A percentile compares a stretch with the other conserved stretches of the same genome.
Evolutionary conservation across 2,329 filamentous ascomycete species (phyloP).

Genomic region (Phaeosphaeriaceae sp.): DNA sequence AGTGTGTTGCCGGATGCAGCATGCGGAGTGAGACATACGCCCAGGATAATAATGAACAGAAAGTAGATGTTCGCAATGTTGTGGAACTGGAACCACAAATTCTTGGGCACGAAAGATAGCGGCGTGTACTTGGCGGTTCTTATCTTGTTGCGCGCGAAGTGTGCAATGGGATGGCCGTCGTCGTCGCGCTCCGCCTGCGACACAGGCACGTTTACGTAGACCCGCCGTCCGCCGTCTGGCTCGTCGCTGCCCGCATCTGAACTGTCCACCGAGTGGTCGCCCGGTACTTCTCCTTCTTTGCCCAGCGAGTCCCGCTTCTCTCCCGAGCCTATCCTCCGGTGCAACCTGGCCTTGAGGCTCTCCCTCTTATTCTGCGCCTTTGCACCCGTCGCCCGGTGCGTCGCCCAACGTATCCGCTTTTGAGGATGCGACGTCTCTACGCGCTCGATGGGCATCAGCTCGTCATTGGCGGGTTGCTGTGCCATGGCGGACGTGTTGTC

Average conservation of each 20-base stretch:
- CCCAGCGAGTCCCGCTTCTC: conserved; percentile 66
- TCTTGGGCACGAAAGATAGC: conserved; percentile 93
- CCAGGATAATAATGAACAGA: conserved; percentile 91
- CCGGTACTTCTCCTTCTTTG: conserved; percentile 41
- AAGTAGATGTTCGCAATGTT: conserved; percentile 99
- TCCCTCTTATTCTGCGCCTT: conserved; percentile 80
- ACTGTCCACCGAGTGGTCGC: conserved; percentile 54
- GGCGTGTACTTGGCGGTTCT: conserved; percentile 97
- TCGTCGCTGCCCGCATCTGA: conserved; percentile 51
- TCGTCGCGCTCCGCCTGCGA: conserved; percentile 79
- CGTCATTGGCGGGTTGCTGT: conserved; percentile 18
- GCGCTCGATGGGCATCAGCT: conserved; percentile 46
- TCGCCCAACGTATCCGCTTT: conserved; percentile 93
- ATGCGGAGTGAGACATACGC: conserved; percentile 67
- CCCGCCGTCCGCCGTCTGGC: conserved; percentile 54
- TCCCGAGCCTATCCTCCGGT: conserved; percentile 65
- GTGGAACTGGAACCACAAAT: conserved; percentile 97
- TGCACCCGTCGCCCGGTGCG: conserved; percentile 80
- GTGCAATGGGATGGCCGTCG: conserved; percentile 73
- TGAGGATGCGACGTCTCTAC: conserved; percentile 65
- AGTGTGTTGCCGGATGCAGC: conserved; percentile 16
- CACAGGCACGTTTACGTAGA: conserved; percentile 88
- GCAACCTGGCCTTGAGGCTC: conserved; percentile 79
- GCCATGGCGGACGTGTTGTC: conserved; percentile 22
- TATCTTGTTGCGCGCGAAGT: conserved; percentile 93